phyloP scores from a whole-genome alignment of 106 monocot genomes.

The Cymbidium sinense region DNA sequence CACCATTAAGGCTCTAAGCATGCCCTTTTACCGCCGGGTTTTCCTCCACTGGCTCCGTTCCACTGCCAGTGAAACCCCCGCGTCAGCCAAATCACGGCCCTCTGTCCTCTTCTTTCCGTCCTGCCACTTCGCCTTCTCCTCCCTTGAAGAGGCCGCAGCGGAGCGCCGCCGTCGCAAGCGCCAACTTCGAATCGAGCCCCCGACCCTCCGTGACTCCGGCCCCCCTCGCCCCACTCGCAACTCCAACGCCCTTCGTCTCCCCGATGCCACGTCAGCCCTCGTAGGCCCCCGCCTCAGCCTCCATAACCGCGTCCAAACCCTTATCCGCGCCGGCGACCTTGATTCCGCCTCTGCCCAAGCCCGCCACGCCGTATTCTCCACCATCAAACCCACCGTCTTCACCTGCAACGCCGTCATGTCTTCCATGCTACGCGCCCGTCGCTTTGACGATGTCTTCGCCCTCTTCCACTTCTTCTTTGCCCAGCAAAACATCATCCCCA shows the following conservation, averaged over 20 bases:
- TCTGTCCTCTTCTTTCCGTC: neutral
- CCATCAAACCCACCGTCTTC: constrained; percentile 72
- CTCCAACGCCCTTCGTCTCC: constrained; percentile 69
- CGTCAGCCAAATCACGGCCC: neutral
- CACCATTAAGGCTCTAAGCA: neutral
- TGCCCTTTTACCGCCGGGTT: constrained; percentile 1
- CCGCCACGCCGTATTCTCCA: constrained; percentile 63
- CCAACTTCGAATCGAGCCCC: constrained; percentile 75
- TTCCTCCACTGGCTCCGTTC: neutral
- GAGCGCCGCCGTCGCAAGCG: constrained; percentile 70
- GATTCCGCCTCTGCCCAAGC: constrained; percentile 53
- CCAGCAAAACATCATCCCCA: constrained; percentile 67
- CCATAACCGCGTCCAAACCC: constrained; percentile 80
- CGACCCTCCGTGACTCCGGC: constrained; percentile 47
- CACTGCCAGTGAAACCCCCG: neutral
- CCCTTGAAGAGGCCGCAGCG: constrained; percentile 81
- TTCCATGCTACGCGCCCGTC: constrained; percentile 53
- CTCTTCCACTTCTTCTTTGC: constrained; percentile 77
- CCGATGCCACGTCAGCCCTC: constrained; percentile 76
- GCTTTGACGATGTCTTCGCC: constrained; percentile 53
- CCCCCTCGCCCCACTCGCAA: constrained; percentile 45
- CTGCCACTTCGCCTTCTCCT: constrained; percentile 67
- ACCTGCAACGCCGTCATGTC: constrained; percentile 82
- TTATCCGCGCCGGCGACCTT: constrained; percentile 71
- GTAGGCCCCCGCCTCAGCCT: constrained; percentile 87